Base-by-base conservation (phyloP, 1,139 yeast species). In the Hanseniaspora gamundiae region DNA sequence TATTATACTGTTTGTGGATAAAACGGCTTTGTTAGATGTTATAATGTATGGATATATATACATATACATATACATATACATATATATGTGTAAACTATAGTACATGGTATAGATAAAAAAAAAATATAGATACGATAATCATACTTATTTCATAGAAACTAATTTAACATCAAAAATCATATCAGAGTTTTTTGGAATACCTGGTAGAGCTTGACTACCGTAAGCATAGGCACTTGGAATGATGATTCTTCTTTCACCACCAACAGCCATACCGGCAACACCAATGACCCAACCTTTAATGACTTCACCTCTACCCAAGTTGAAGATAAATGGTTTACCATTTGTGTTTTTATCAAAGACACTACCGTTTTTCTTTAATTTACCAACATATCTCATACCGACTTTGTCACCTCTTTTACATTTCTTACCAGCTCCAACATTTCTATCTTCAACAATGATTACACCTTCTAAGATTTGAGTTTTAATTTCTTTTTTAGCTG, bases 241-340 rank as follows among this genome's bases (percentile, higher is more conserved):
- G 51, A 86, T 74, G 52, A 93, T 87, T 72, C 98, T 81, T 75
- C 99, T 87, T 74, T 93, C 98, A 61, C 98, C 98, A 58, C 95
- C 95, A 62, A 86, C 94, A 49, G 94, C 79, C 97, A 93, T 88
- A 64, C 98, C 98, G 47, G 88, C 86, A 57, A 91, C 94, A 73
- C 98, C 98, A 58, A 88, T 74, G 64, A 91, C 99, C 82, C 95
- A 91, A 52, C 97, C 98, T 68, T 85, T 86, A 72, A 93, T 93
- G 60, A 94, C 95, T 69, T 93, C 97, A 61, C 98, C 98, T 66
- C 83, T 85, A 58, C 98, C 98, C 56, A 91, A 76, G 52, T 76
- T 78, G 69, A 91, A 93, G 51, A 70, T 68, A 66, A 93, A 91
- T 59, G 99, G 98, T 72, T 86, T 88, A 57, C 99, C 99, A 53